Evolutionary conservation across 768 basidiomycete genomes (phyloP).

Genomic region (Boletellus ananiceps): DNA sequence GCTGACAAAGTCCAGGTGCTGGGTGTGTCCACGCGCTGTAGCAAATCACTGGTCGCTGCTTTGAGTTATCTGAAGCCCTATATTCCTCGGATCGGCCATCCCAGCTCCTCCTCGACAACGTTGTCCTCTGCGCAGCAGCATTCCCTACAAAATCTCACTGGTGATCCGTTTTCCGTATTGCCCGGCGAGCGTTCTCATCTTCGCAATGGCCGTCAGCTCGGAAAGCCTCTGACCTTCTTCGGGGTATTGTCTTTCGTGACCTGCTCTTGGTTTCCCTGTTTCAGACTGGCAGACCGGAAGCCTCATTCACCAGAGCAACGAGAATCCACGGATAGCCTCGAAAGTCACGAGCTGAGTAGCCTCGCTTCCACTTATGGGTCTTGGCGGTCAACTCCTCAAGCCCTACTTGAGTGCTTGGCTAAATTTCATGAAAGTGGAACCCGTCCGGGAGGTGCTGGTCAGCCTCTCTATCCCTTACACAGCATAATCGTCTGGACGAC

Average conservation of each 20-base stretch:
- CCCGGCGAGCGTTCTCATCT: neutral
- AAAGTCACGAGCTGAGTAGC: neutral
- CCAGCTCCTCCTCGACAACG: no score
- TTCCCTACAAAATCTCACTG: no score
- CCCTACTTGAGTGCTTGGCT: neutral
- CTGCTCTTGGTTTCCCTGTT: neutral
- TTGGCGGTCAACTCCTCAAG: neutral
- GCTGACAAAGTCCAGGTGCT: no score
- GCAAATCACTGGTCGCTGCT: no score
- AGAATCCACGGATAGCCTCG: slow-evolving; percentile 2
- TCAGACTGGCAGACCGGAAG: neutral
- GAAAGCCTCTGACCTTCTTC: no score
- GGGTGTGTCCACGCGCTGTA: no score
- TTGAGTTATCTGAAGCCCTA: no score
- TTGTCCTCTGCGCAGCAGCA: no score
- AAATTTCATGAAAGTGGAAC: neutral
- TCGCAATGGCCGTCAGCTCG: neutral
- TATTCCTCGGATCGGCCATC: no score
- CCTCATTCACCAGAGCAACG: neutral
- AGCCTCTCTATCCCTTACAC: neutral
- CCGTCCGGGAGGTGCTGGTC: neutral
- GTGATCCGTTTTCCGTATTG: no score
- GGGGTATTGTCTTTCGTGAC: no score
- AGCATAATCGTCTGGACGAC: neutral
- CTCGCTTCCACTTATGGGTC: neutral